Base-by-base conservation (phyloP, 148 eudicot genomes). In the Vaccinium myrtillus region DNA sequence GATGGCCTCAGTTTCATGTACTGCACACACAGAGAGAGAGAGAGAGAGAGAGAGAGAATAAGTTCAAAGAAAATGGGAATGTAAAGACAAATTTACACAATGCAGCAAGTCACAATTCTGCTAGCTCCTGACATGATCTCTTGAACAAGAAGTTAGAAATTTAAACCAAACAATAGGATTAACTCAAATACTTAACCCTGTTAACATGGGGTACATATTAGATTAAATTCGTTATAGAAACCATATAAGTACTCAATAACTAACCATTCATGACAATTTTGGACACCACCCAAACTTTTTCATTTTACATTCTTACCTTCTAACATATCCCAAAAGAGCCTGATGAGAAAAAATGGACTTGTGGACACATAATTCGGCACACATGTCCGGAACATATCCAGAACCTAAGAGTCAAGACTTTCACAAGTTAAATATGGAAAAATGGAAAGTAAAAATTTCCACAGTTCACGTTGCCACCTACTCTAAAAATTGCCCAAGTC, bases 1-100 rank as follows among this genome's bases (percentile, higher is more conserved):
- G 92, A 79, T 77, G 93, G 91, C 83, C 84, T 90, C 85, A 83
- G 46, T 71, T 88, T 91, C 90, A 87, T 87, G 89, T 81, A 87
- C 94, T 91, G 92, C 83, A 81, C 3, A 65, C n/a, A 74, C 63
- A 61, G 69, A 30, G 70, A 4, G 67, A 78, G 46, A 43, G 46
- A 54, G 36, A 71, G 79, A 50, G 65, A 27, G 55, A 1, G 63
- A 74, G 75, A 3, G 75, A 13, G 21, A 25, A 36, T 63, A 15
- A 36, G 70, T 78, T 21, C 56, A 65, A 13, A 49, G 11, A 70
- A 55, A 56, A n/a, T 67, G 73, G 73, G 39, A 77, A 12, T 2
- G 10, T 39, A 73, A 16, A 73, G 49, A 36, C 25, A 36, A 54
- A 82, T 27, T 18, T 54, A 27, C 51, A 49, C 25, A 80, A 50